A percentile compares a stretch with the other conserved stretches of the same genome.
These are phyloP conservation scores for Eutrema heterophyllum DNA, from an alignment of 345 rosid species.

Conservation along the genomic window DNA sequence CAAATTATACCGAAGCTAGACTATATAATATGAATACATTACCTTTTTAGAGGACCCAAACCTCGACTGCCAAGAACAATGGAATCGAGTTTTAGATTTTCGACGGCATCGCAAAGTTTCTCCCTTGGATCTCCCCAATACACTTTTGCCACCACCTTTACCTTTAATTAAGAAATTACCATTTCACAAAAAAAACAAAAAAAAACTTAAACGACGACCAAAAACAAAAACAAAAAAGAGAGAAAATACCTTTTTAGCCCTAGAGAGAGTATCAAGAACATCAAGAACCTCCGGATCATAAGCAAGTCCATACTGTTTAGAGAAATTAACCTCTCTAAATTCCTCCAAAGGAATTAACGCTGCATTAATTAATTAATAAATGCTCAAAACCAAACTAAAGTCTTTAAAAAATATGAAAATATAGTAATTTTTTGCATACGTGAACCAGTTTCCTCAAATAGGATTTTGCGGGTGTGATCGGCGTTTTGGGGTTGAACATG, in stretches of 20 bases:
- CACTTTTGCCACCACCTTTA: conserved; percentile 59
- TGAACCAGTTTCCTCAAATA: conserved; percentile 34
- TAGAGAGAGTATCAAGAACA: conserved; percentile 53
- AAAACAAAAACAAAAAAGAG: neutral
- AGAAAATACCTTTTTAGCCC: conserved; percentile 45
- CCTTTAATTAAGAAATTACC: conserved; percentile 30
- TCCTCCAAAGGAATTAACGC: conserved; percentile 73
- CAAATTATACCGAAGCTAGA: neutral
- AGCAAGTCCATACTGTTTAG: conserved; percentile 55
- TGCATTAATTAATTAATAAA: conserved; percentile 17
- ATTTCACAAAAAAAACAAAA: neutral
- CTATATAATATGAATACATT: neutral
- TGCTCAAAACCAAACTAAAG: neutral
- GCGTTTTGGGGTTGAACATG: conserved; percentile 34
- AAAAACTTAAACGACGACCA: neutral
- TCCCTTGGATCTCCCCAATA: conserved; percentile 94
- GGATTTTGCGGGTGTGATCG: conserved; percentile 30
- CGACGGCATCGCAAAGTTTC: conserved; percentile 59
- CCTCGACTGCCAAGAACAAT: conserved; percentile 91
- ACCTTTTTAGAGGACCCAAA: conserved; percentile 78
- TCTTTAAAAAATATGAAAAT: neutral
- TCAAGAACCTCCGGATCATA: conserved; percentile 60
- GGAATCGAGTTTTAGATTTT: conserved; percentile 63
- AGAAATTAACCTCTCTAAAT: conserved; percentile 55
- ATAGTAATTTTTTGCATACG: conserved; percentile 13